phyloP scores from a whole-genome alignment of 2,329 filamentous ascomycete genomes.

The Pseudocercospora fuligena region DNA sequence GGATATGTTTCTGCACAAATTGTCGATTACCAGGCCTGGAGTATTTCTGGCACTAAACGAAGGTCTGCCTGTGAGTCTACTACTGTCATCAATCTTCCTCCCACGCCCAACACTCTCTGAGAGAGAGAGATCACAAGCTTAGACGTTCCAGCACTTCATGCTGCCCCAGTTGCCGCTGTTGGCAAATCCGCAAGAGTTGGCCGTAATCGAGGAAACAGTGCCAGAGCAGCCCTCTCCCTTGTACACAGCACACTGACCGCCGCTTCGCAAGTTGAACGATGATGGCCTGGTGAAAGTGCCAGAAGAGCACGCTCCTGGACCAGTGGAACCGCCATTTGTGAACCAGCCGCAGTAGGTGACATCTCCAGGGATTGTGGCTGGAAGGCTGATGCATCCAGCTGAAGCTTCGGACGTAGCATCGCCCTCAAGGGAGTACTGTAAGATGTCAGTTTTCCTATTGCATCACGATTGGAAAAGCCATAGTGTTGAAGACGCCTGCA shows the following conservation, averaged over 20 bases:
- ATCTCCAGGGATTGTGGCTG: not conserved
- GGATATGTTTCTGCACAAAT: not conserved
- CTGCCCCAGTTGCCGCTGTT: not conserved
- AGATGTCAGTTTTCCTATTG: not conserved
- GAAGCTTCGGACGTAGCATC: not conserved
- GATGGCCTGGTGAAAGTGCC: not conserved
- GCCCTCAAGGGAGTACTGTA: not conserved
- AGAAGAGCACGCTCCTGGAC: not conserved
- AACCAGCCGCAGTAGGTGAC: not conserved
- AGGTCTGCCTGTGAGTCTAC: not conserved
- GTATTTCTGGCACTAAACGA: not conserved
- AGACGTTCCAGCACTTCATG: slow-evolving; percentile 2
- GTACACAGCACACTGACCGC: slow-evolving; percentile 2
- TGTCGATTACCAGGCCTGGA: not conserved
- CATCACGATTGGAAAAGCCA: no score
- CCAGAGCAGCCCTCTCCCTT: not conserved
- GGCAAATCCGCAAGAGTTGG: not conserved
- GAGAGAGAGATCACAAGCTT: not conserved
- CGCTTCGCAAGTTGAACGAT: not conserved
- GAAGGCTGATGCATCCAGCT: slow-evolving; percentile 1
- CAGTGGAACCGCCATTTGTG: not conserved
- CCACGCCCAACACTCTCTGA: not conserved
- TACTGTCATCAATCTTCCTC: not conserved
- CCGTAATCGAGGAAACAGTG: not conserved
- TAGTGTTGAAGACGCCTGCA: no score